Evolutionary conservation across 192 early-diverging fungal genomes (phyloP).

Genomic region (Coemansia sp.): DNA sequence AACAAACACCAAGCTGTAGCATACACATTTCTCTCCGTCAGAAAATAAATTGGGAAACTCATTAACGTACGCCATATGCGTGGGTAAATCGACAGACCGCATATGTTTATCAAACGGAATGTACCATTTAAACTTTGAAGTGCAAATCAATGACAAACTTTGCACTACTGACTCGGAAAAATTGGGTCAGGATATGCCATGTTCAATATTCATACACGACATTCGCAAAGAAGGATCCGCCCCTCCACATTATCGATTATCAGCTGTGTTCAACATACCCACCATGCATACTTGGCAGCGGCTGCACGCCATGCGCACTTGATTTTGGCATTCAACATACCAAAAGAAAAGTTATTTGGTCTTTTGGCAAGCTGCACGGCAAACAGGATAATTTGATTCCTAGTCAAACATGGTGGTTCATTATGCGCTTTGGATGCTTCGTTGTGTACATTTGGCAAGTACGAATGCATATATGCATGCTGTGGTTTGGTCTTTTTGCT

Average conservation of each 20-base stretch:
- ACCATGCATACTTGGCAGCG: not conserved
- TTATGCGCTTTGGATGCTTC: not conserved
- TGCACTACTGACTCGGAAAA: not conserved
- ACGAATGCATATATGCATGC: constrained; percentile 5
- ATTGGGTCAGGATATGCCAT: not conserved
- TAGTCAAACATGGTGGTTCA: not conserved
- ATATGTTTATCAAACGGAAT: not conserved
- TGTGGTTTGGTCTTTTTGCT: constrained; percentile 16
- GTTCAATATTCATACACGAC: constrained; percentile 1
- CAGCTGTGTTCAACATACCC: not conserved
- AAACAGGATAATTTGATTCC: constrained; percentile 4
- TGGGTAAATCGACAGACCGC: not conserved
- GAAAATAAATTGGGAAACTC: constrained; percentile 3
- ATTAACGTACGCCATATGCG: not conserved
- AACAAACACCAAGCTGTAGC: not conserved
- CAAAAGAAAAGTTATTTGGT: not conserved
- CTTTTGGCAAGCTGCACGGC: not conserved
- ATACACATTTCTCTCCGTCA: constrained; percentile 6
- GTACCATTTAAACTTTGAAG: not conserved
- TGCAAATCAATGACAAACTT: not conserved
- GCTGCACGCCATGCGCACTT: constrained; percentile 6
- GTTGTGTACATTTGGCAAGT: constrained; percentile 1
- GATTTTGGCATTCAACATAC: not conserved
- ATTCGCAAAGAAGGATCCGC: constrained; percentile 1
- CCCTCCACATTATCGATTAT: not conserved